Conservation (phyloP, 108 stramenopile genomes). For the Pinguiococcus pyrenoidosus region DNA sequence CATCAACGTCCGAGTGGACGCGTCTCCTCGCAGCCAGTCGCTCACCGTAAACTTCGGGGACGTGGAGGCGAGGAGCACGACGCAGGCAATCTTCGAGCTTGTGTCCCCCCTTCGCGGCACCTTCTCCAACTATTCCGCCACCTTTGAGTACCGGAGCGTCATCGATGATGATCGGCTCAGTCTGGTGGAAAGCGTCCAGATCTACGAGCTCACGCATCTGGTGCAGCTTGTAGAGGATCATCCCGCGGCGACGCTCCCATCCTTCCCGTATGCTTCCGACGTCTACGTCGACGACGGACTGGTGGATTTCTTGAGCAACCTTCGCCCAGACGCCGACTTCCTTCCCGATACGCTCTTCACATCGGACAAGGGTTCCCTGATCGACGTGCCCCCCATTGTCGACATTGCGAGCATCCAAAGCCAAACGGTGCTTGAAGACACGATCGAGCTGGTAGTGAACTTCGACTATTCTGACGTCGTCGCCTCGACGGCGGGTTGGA, state of each 20-base stretch:
- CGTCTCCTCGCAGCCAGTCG: too few species aligned
- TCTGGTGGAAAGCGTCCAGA: slow-evolving; percentile 23
- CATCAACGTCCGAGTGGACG: too few species aligned
- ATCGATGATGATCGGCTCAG: slow-evolving; percentile 21
- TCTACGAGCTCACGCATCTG: slow-evolving; percentile 21
- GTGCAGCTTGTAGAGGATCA: slow-evolving; percentile 18
- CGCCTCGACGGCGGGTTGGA: too few species aligned
- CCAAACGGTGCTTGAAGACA: too few species aligned
- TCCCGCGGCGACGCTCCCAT: too few species aligned
- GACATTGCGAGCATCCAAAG: slow-evolving; percentile 2
- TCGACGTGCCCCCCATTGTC: too few species aligned
- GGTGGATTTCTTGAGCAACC: slow-evolving; percentile 20
- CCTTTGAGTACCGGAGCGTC: slow-evolving; percentile 16
- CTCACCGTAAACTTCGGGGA: slow-evolving; percentile 22
- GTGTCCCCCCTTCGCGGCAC: slow-evolving; percentile 18
- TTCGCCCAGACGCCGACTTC: slow-evolving; percentile 10
- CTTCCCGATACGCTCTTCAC: slow-evolving; percentile 26
- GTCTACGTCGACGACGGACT: slow-evolving; percentile 26
- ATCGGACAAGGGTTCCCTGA: slow-evolving; percentile 17
- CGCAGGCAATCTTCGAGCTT: slow-evolving; percentile 17
- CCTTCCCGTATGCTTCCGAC: too few species aligned
- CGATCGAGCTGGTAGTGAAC: slow-evolving; percentile 8
- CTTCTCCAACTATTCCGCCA: slow-evolving; percentile 23
- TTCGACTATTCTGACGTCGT: slow-evolving; percentile 14
- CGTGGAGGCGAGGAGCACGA: slow-evolving; percentile 14